Base-by-base conservation (phyloP, 257 asterid genomes). In the Haberlea rhodopensis region DNA sequence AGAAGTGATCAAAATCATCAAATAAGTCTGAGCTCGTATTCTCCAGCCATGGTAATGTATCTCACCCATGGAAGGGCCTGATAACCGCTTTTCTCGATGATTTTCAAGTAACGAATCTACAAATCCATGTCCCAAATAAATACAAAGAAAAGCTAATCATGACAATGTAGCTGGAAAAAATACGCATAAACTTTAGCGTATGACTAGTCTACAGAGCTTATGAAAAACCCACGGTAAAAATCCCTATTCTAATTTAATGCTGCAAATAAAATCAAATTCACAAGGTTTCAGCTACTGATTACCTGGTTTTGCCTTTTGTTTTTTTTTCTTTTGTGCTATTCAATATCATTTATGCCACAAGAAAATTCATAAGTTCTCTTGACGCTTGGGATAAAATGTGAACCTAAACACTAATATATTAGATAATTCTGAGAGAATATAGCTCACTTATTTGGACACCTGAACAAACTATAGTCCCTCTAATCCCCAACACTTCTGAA, bases 21-120 rank as follows among this genome's bases (percentile, higher is more conserved):
- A n/a, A 83, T 73, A 55, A 87, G 86, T 73, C 94, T 72, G 71
- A 89, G 79, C 80, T 89, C 97, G 52, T 89, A 87, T 76, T 89
- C 97, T 71, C 97, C 95, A 32, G 89, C 97, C 95, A 83, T 85
- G 58, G 95, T 89, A 61, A 89, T 89, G 73, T 85, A 89, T 77
- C 94, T 84, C 80, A 85, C 95, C 95, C 95, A 87, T 16, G 95
- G 97, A 37, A 89, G 94, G 74, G 94, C 88, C 71, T 84, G 95
- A 65, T 89, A 89, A 51, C 95, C 96, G 73, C 96, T 87, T 78
- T 89, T 89, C 75, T 89, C 97, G 34, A 89, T 89, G 63, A 89
- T 87, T 78, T 89, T 89, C 80, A 89, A 76, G 82, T 89, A 87
- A 18, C 94, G 94, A 63, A 87, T 91, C 95, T 89, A 59, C 69